These are phyloP conservation scores for Penicillium roqueforti DNA, from an alignment of 495 filamentous ascomycete genomes.

Conservation along the genomic window DNA sequence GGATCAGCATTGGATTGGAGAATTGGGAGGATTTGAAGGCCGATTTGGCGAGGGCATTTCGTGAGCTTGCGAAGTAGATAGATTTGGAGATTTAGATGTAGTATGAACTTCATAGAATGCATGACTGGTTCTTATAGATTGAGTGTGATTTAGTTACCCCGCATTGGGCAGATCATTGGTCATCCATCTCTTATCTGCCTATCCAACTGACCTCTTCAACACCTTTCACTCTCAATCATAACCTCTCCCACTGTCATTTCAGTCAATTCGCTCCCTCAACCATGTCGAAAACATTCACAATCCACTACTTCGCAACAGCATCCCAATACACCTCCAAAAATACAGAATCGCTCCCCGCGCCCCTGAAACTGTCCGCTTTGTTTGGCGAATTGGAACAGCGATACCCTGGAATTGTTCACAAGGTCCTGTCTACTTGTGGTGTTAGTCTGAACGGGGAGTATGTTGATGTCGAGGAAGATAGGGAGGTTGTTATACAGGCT, in stretches of 20 bases:
- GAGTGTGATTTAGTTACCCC: too few relatives aligned
- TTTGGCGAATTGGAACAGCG: slow-evolving; percentile 68
- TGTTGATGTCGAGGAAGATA: slow-evolving; percentile 58
- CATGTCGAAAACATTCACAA: slow-evolving; percentile 51
- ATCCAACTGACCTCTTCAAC: neutral
- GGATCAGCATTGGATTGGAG: slow-evolving; percentile 85
- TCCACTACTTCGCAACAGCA: slow-evolving; percentile 85
- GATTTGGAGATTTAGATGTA: too few relatives aligned
- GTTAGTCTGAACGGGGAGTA: slow-evolving; percentile 87
- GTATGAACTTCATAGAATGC: neutral
- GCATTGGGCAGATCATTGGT: slow-evolving; percentile 11
- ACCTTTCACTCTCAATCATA: neutral
- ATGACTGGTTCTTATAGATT: too few relatives aligned
- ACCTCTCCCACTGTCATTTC: neutral
- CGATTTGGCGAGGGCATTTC: slow-evolving; percentile 69
- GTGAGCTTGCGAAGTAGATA: slow-evolving; percentile 18
- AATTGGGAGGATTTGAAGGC: slow-evolving; percentile 76
- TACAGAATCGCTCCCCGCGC: slow-evolving; percentile 68
- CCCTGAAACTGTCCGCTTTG: slow-evolving; percentile 60
- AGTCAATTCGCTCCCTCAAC: too few relatives aligned
- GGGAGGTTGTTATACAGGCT: slow-evolving; percentile 52
- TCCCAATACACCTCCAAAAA: slow-evolving; percentile 67
- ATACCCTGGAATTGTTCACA: slow-evolving; percentile 74
- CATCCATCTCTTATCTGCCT: neutral
- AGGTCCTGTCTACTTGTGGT: slow-evolving; percentile 70